Conservation (phyloP, 2,329 filamentous ascomycete species). For the Botrytis fabae region DNA sequence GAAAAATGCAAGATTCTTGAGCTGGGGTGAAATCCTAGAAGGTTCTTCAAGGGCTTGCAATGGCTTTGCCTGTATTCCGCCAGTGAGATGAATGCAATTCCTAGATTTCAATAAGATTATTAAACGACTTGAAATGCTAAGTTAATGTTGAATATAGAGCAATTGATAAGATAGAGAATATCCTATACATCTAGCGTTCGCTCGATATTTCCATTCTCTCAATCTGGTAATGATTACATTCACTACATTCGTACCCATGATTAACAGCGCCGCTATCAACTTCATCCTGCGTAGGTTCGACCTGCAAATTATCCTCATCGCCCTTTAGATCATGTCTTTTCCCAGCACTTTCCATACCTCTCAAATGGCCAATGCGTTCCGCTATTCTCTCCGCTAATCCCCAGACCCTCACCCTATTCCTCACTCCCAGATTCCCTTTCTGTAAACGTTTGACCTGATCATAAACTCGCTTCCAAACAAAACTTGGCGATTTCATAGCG, state of each 20-base stretch:
- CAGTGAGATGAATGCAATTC: background rate
- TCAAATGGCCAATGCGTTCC: constrained; percentile 22
- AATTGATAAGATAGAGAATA: background rate
- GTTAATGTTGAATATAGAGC: background rate
- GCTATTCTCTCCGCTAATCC: constrained; percentile 18
- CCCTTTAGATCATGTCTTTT: background rate
- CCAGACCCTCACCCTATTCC: constrained; percentile 23
- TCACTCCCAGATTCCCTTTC: constrained; percentile 18
- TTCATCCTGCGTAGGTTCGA: background rate
- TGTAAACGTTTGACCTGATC: constrained; percentile 19
- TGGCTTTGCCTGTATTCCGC: background rate
- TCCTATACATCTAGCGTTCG: background rate
- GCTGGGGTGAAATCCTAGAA: background rate
- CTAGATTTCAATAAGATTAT: background rate
- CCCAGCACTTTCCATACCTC: background rate
- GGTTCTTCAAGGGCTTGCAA: background rate
- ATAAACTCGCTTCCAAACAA: constrained; percentile 24
- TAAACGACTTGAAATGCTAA: background rate
- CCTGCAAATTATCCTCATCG: constrained; percentile 3
- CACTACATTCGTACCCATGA: background rate
- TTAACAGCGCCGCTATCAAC: background rate
- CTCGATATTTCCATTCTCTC: background rate
- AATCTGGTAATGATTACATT: background rate
- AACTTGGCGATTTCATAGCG: background rate
- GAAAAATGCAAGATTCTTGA: background rate